These are phyloP conservation scores for Citeromyces hawaiiensis DNA, from an alignment of 1,139 yeast genomes.

Conservation along the genomic window DNA sequence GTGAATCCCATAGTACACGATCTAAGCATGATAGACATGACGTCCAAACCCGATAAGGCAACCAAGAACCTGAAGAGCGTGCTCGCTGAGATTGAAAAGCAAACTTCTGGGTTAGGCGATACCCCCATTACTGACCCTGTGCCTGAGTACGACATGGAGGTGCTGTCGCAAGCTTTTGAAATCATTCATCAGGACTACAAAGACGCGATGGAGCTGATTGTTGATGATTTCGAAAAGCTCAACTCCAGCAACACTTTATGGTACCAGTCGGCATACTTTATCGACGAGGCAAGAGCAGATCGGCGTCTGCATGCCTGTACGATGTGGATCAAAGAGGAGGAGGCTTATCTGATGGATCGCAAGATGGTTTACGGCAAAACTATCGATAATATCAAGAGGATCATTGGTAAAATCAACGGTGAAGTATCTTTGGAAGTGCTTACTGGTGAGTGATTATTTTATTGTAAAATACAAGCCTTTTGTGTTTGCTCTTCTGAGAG, in stretches of 20 bases:
- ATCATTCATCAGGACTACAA: slow-evolving; percentile 9
- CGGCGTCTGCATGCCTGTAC: neutral
- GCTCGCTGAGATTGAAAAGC: neutral
- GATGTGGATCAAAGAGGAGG: neutral
- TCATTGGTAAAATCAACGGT: neutral
- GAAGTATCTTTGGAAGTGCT: neutral
- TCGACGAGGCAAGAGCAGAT: neutral
- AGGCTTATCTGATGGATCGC: neutral
- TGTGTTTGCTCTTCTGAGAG: no score
- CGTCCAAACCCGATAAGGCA: neutral
- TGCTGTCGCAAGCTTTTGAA: slow-evolving; percentile 9
- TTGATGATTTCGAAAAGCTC: slow-evolving; percentile 9
- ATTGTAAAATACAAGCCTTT: no score
- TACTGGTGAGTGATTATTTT: no score
- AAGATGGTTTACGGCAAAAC: neutral
- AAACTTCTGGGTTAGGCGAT: neutral
- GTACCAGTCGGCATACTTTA: neutral
- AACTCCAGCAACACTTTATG: slow-evolving; percentile 7
- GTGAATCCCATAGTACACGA: neutral
- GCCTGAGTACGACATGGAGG: slow-evolving; percentile 11
- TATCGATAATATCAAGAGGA: neutral
- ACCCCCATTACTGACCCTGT: slow-evolving; percentile 5
- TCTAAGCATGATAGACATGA: neutral
- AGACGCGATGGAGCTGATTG: slow-evolving; percentile 9
- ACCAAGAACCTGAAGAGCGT: neutral